These are phyloP conservation scores for Geotrichum ghanense DNA, from an alignment of 805 yeast species.

Conservation along the genomic window DNA sequence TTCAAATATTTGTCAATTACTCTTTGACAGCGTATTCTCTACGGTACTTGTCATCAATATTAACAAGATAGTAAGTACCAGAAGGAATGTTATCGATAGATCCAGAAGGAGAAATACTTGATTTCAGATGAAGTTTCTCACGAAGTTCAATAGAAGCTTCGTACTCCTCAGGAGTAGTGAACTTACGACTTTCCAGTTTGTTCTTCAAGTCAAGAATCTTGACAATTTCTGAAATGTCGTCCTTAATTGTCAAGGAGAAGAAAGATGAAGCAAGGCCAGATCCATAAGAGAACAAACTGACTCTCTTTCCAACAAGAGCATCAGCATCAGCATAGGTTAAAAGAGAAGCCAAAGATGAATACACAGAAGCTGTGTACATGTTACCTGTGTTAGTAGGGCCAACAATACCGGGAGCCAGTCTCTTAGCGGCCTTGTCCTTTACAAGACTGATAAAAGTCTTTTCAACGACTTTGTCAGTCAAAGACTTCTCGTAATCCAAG, in stretches of 20 bases:
- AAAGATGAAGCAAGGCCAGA: slow-evolving; percentile 93
- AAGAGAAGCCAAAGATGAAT: slow-evolving; percentile 75
- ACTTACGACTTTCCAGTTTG: slow-evolving; percentile 53
- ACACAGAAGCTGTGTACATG: slow-evolving; percentile 92
- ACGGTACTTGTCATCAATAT: slow-evolving; percentile 80
- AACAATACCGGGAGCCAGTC: slow-evolving; percentile 68
- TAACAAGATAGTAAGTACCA: slow-evolving; percentile 77
- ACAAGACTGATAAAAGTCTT: slow-evolving; percentile 73
- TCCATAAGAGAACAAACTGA: slow-evolving; percentile 93
- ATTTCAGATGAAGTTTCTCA: slow-evolving; percentile 80
- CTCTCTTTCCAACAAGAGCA: slow-evolving; percentile 66
- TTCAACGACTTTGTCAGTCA: slow-evolving; percentile 71
- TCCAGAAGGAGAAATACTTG: slow-evolving; percentile 71
- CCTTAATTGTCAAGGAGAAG: slow-evolving; percentile 67
- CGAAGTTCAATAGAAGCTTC: slow-evolving; percentile 73
- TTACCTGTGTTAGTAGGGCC: slow-evolving; percentile 97
- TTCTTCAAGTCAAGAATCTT: slow-evolving; percentile 54
- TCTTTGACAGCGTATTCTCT: slow-evolving; percentile 66
- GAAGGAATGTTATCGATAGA: slow-evolving; percentile 53
- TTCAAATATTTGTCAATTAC: no score
- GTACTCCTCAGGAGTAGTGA: slow-evolving; percentile 67
- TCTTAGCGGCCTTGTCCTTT: slow-evolving; percentile 52
- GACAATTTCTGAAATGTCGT: slow-evolving; percentile 64
- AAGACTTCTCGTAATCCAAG: slow-evolving; percentile 62
- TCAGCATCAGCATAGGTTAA: slow-evolving; percentile 66